phyloP scores from a whole-genome alignment of 2,329 filamentous ascomycete genomes.

The Lojkania enalia region DNA sequence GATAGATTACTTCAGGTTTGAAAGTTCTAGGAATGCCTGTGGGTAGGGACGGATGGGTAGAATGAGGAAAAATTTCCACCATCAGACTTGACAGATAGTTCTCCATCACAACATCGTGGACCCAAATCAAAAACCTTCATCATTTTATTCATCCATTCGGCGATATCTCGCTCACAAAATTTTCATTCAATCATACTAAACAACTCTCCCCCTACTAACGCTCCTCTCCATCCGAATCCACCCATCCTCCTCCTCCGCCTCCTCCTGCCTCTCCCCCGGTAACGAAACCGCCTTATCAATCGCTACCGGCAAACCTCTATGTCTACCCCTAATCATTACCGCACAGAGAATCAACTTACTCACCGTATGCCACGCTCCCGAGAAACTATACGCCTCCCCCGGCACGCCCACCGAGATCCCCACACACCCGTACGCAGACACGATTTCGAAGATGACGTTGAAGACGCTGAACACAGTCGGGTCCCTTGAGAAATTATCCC shows the following conservation, averaged over 20 bases:
- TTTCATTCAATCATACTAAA: no score
- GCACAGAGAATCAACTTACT: slow-evolving; percentile 60
- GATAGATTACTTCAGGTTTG: neutral
- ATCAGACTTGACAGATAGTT: no score
- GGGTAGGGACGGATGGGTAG: no score
- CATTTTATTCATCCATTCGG: no score
- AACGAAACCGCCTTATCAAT: slow-evolving; percentile 54
- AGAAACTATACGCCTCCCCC: slow-evolving; percentile 50
- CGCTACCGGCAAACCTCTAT: slow-evolving; percentile 59
- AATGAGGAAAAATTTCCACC: no score
- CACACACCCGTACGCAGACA: slow-evolving; percentile 45
- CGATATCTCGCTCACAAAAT: no score
- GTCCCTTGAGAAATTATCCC: slow-evolving; percentile 37
- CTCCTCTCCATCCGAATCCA: slow-evolving; percentile 24
- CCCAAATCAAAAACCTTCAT: no score
- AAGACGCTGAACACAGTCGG: slow-evolving; percentile 47
- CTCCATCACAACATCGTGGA: no score
- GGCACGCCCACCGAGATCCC: slow-evolving; percentile 54
- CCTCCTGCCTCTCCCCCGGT: slow-evolving; percentile 37
- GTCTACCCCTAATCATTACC: slow-evolving; percentile 60
- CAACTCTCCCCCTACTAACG: slow-evolving; percentile 16
- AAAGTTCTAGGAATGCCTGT: no score
- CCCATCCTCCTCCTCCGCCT: slow-evolving; percentile 45
- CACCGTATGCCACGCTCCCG: slow-evolving; percentile 52
- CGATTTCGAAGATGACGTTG: slow-evolving; percentile 52